Evolutionary conservation across 805 yeast genomes (phyloP).

Genomic region (Saccharomycopsis sp.): DNA sequence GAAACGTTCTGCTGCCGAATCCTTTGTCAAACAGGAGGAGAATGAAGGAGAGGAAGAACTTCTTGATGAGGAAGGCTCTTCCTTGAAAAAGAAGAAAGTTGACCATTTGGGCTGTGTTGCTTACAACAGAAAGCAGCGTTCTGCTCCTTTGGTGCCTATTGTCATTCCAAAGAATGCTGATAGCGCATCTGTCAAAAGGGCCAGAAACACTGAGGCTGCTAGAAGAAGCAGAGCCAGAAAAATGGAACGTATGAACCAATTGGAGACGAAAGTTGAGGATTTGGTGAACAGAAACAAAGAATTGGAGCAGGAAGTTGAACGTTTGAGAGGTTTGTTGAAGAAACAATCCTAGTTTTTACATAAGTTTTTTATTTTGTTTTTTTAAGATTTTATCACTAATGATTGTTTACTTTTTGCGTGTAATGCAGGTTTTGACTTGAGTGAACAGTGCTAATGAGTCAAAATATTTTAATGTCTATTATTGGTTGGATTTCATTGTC

Average conservation of each 20-base stretch:
- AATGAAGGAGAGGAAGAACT: background rate
- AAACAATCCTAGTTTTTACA: no score
- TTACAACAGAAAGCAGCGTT: constrained; percentile 71
- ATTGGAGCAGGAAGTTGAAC: constrained; percentile 54
- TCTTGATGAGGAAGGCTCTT: background rate
- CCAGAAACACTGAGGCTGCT: constrained; percentile 94
- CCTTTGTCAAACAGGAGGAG: background rate
- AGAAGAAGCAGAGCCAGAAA: constrained; percentile 91
- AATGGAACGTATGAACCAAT: constrained; percentile 75
- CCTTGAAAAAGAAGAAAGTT: constrained; percentile 23
- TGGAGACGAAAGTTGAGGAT: constrained; percentile 68
- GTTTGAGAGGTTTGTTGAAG: constrained; percentile 42
- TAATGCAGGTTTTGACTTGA: no score
- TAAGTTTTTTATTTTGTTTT: no score
- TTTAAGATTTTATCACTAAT: no score
- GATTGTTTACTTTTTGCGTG: no score
- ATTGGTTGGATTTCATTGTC: no score
- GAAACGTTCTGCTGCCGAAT: background rate
- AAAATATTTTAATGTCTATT: no score
- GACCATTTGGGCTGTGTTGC: constrained; percentile 71
- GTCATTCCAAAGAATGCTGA: constrained; percentile 47
- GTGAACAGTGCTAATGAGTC: no score
- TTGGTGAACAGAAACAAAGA: constrained; percentile 49
- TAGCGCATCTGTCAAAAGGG: constrained; percentile 75
- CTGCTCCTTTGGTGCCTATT: constrained; percentile 64